Percentiles rank a stretch among this genome's conserved stretches.
phyloP scores from a whole-genome alignment of 441 rosid genomes.

The Populus hybrid region DNA sequence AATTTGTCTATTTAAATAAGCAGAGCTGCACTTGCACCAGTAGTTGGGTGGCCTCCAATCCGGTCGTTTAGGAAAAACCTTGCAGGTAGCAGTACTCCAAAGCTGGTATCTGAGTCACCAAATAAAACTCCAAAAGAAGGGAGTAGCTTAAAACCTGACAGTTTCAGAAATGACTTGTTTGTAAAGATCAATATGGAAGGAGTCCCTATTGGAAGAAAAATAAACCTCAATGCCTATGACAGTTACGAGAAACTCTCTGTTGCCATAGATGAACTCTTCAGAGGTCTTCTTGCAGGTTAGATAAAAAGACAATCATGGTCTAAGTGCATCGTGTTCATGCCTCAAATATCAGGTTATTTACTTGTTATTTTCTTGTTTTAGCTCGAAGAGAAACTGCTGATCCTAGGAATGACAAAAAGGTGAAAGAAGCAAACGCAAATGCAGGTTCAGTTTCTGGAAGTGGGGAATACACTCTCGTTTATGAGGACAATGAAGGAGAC shows the following conservation, averaged over 20 bases:
- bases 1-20: background rate
- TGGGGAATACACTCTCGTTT: conserved; percentile 30
- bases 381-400: conserved; percentile 7
- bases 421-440: conserved; percentile 29
- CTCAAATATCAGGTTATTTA: background rate
- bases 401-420: background rate
- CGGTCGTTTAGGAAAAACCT: conserved; percentile 69
- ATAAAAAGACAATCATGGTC: background rate
- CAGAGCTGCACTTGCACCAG: conserved; percentile 46
- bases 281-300: conserved; percentile 76
- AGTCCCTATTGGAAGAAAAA: conserved; percentile 88
- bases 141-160: conserved; percentile 18
- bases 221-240: conserved; percentile 61
- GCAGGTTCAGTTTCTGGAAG: conserved; percentile 21
- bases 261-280: conserved; percentile 72
- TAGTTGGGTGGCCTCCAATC: conserved; percentile 95
- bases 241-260: conserved; percentile 65
- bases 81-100: conserved; percentile 45
- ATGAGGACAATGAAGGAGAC: conserved; percentile 44
- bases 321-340: background rate
- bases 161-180: conserved; percentile 44
- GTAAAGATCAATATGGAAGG: conserved; percentile 38
- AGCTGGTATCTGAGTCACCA: conserved; percentile 28
- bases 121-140: conserved; percentile 29
- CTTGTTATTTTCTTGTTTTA: conserved; percentile 6